These are phyloP conservation scores for Geotrichum macrosporum DNA, from an alignment of 1,139 yeast genomes.

Conservation along the genomic window DNA sequence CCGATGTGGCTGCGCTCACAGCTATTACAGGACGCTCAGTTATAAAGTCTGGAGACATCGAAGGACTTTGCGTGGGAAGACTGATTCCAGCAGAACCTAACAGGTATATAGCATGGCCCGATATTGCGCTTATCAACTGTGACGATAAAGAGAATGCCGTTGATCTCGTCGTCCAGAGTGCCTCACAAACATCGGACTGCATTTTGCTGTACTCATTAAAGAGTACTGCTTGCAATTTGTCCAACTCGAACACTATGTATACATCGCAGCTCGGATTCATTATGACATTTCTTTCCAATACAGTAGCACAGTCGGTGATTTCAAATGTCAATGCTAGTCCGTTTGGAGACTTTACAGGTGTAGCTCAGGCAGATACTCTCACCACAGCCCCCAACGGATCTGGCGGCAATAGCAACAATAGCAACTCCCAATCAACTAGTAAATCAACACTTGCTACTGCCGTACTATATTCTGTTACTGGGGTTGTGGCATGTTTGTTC, in stretches of 20 bases:
- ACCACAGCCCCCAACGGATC: slow-evolving; percentile 21
- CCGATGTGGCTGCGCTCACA: slow-evolving; percentile 30
- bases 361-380: slow-evolving; percentile 25
- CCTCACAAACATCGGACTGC: slow-evolving; percentile 32
- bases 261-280: slow-evolving; percentile 34
- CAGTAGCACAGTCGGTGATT: slow-evolving; percentile 30
- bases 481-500: slow-evolving; percentile 34
- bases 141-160: slow-evolving; percentile 31
- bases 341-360: slow-evolving; percentile 21
- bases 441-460: slow-evolving; percentile 34
- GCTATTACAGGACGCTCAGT: slow-evolving; percentile 27
- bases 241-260: slow-evolving; percentile 25
- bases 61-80: slow-evolving; percentile 30
- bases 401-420: slow-evolving; percentile 9
- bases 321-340: slow-evolving; percentile 22
- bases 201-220: slow-evolving; percentile 32
- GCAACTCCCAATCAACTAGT: slow-evolving; percentile 15
- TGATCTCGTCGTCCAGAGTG: slow-evolving; percentile 27
- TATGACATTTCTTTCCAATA: slow-evolving; percentile 30
- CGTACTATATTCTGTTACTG: slow-evolving; percentile 34
- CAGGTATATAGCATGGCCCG: slow-evolving; percentile 24
- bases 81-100: slow-evolving; percentile 23
- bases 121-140: slow-evolving; percentile 34
- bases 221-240: slow-evolving; percentile 31
- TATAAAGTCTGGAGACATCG: slow-evolving; percentile 24